phyloP scores from a whole-genome alignment of 768 basidiomycete species.

The Calvatia gigantea region DNA sequence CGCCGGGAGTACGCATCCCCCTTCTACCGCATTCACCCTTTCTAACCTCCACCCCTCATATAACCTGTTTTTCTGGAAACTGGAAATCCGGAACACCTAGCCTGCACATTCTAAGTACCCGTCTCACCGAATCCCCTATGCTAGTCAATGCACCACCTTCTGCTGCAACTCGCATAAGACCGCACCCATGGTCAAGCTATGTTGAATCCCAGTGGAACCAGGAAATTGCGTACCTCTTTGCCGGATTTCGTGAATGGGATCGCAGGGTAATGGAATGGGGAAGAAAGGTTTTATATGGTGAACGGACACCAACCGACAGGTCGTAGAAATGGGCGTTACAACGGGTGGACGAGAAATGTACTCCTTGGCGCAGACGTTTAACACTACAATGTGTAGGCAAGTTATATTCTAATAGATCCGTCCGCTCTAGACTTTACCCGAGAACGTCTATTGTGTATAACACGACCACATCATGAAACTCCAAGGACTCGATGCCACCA shows the following conservation, averaged over 20 bases:
- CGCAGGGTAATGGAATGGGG: constrained; percentile 45
- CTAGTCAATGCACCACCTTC: constrained; percentile 47
- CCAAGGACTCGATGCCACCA: too few species aligned
- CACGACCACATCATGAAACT: too few species aligned
- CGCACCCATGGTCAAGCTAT: constrained; percentile 42
- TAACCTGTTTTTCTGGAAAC: background rate
- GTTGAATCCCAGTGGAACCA: constrained; percentile 59
- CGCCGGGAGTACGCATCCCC: constrained; percentile 45
- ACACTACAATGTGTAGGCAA: too few species aligned
- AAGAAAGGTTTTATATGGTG: constrained; percentile 40
- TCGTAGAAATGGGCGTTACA: background rate
- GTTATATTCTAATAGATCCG: too few species aligned
- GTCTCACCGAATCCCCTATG: constrained; percentile 47
- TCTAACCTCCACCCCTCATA: background rate
- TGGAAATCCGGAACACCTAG: constrained; percentile 22
- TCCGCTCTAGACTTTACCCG: too few species aligned
- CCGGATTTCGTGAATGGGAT: constrained; percentile 43
- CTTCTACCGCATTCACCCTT: too few species aligned
- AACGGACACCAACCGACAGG: background rate
- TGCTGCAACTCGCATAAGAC: constrained; percentile 50
- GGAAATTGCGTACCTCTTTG: constrained; percentile 44
- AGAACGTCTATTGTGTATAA: too few species aligned
- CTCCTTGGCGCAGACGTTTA: too few species aligned
- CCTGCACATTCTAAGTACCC: constrained; percentile 45
- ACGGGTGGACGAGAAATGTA: too few species aligned